Conservation (phyloP, 768 basidiomycete species). For the Mycena pura region DNA sequence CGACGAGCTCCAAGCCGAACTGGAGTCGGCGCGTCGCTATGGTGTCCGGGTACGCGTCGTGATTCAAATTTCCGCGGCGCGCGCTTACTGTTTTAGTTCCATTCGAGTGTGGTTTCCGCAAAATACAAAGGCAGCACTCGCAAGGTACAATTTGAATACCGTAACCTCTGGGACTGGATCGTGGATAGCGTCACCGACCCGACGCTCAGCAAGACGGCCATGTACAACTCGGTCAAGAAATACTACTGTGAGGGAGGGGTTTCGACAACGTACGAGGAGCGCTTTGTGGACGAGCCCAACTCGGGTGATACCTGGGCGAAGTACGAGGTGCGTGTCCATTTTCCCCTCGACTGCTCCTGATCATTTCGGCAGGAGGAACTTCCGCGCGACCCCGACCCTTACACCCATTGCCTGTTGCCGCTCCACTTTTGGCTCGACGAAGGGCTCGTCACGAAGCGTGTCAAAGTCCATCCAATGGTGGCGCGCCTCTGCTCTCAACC, state of each 20-base stretch:
- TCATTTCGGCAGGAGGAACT: slow-evolving; percentile 27
- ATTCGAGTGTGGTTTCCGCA: slow-evolving; percentile 16
- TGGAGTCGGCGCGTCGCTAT: no score
- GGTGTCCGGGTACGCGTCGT: no score
- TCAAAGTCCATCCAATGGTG: slow-evolving; percentile 38
- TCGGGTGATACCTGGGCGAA: slow-evolving; percentile 38
- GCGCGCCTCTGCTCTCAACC: slow-evolving; percentile 35
- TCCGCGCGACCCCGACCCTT: slow-evolving; percentile 12
- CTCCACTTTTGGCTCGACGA: slow-evolving; percentile 41
- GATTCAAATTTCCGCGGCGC: no score
- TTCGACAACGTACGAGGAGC: slow-evolving; percentile 13
- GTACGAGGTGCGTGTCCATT: slow-evolving; percentile 26
- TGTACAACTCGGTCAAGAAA: slow-evolving; percentile 34
- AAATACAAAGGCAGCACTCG: slow-evolving; percentile 21
- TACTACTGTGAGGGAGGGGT: slow-evolving; percentile 28
- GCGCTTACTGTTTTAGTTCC: slow-evolving; percentile 32
- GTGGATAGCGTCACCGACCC: slow-evolving; percentile 31
- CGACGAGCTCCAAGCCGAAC: no score
- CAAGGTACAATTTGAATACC: slow-evolving; percentile 33
- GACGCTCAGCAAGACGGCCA: slow-evolving; percentile 22
- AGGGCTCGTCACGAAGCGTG: slow-evolving; percentile 32
- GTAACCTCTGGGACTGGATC: slow-evolving; percentile 38
- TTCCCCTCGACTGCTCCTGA: not conserved
- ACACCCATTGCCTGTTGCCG: slow-evolving; percentile 33
- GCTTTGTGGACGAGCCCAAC: slow-evolving; percentile 36